These are phyloP conservation scores for Flaveria sonorensis DNA, from an alignment of 129 eudicot species.

Conservation along the genomic window DNA sequence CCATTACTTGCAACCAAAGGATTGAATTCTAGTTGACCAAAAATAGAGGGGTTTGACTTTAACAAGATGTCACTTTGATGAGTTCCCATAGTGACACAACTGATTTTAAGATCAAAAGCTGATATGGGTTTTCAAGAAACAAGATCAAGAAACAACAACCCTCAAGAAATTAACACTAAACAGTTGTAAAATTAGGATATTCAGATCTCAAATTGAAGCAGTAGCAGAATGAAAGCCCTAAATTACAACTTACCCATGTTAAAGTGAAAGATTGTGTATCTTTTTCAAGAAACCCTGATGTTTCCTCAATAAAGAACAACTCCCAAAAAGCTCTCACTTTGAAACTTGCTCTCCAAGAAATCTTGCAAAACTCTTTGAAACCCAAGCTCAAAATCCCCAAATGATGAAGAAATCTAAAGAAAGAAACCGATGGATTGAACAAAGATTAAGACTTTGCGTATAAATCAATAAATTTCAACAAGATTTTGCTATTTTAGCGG, in stretches of 20 bases:
- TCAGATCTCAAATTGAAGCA: slow-evolving; percentile 1
- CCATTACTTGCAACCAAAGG: neutral
- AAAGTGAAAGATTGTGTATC: slow-evolving; percentile 7
- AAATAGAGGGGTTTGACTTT: slow-evolving; percentile 32
- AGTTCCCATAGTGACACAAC: slow-evolving; percentile 15
- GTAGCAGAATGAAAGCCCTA: neutral
- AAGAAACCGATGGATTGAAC: slow-evolving; percentile 11
- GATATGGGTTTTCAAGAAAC: slow-evolving; percentile 13
- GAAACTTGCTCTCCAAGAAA: slow-evolving; percentile 14
- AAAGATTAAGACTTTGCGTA: slow-evolving; percentile 10
- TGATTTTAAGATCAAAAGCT: slow-evolving; percentile 7
- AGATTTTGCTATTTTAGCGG: neutral
- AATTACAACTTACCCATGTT: slow-evolving; percentile 24
- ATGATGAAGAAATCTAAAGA: slow-evolving; percentile 24
- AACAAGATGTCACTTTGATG: slow-evolving; percentile 22
- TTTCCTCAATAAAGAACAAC: neutral
- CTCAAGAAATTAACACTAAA: neutral
- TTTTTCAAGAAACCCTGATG: slow-evolving; percentile 16
- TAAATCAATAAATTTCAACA: slow-evolving; percentile 15
- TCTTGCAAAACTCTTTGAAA: slow-evolving; percentile 10
- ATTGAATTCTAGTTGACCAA: slow-evolving; percentile 27
- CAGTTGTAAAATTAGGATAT: neutral
- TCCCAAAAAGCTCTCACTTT: neutral
- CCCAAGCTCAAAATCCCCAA: slow-evolving; percentile 11
- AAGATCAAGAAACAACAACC: neutral